Percentiles rank a stretch among this genome's conserved stretches.
phyloP scores from a whole-genome alignment of 2,329 filamentous ascomycete species.

The Fusarium luffae region DNA sequence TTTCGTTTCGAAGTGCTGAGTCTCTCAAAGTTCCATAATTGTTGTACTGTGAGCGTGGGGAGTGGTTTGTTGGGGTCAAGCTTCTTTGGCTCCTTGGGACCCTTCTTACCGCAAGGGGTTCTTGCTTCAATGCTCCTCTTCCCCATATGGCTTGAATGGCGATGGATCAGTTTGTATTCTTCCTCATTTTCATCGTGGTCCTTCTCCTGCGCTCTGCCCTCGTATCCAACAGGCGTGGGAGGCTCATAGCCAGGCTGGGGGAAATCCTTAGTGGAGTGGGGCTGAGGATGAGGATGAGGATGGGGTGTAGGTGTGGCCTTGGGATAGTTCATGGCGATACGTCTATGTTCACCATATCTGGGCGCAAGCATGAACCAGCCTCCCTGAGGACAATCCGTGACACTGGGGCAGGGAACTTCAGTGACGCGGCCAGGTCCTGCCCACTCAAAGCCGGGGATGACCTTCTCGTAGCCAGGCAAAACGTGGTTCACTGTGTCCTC shows the following conservation, averaged over 20 bases:
- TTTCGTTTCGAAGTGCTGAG: background rate
- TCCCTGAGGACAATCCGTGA: background rate
- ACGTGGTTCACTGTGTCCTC: background rate
- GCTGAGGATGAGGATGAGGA: background rate
- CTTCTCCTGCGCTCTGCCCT: background rate
- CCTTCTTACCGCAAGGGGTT: background rate
- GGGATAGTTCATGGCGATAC: slow-evolving; percentile 1
- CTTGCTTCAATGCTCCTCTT: background rate
- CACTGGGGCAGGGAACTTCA: background rate
- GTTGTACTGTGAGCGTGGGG: slow-evolving; percentile 4
- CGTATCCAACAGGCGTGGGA: background rate
- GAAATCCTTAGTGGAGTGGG: background rate
- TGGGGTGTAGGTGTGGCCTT: background rate
- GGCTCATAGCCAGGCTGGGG: background rate
- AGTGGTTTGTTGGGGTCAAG: slow-evolving; percentile 1
- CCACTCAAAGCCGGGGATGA: slow-evolving; percentile 4
- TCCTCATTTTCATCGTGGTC: background rate
- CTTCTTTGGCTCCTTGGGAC: background rate
- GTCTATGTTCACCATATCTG: background rate
- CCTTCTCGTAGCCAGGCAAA: slow-evolving; percentile 3
- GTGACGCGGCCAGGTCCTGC: background rate
- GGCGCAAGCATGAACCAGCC: slow-evolving; percentile 1
- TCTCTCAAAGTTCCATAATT: slow-evolving; percentile 11
- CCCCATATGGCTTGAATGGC: background rate
- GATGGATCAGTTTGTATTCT: background rate